Base-by-base conservation (phyloP, 495 filamentous ascomycete species). In the Trichoderma erinaceum region DNA sequence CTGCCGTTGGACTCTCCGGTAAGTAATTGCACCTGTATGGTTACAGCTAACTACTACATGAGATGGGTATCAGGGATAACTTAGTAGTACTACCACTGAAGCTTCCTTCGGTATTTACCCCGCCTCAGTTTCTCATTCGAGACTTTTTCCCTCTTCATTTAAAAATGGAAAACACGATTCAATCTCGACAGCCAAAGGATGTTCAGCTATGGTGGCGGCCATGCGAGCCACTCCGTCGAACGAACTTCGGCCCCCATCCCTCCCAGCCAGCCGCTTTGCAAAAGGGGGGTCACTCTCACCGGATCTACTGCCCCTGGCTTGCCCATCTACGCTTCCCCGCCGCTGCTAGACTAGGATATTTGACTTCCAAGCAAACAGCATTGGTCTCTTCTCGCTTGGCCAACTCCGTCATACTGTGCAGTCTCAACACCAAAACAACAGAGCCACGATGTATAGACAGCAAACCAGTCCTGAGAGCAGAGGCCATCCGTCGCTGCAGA, bases 291-390 rank as follows among this genome's bases (percentile, higher is more conserved):
- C 50, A 56, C 50, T 6, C 50, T 56, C 18, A 11, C 50, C 50
- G 50, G 50, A 56, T 56, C 50, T 56, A 25, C 29, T 29, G 29
- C 50, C 50, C 50, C 50, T 56, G 50, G 11, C 50, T 56, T 56
- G 43, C 21, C 50, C 50, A 25, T n/a, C 50, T 21, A 56, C 16
- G 50, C n/a, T 21, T 11, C 50, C 21, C 50, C 8, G 35, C 35
- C 21, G 2, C 21, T 21, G 21, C 18, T 56, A 23, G n/a, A n/a
- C 21, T 56, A 25, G 50, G 50, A 56, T 56, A 1, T 25, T n/a
- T n/a, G 50, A 11, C 16, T 11, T 56, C 8, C 1, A n/a, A 56
- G 18, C 50, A 56, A 46, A 56, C 21, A 16, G 50, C 4, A 11
- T 56, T 25, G 3, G 50, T 16, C 2, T 56, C 50, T 56, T 56